Evolutionary conservation across 2,329 filamentous ascomycete genomes (phyloP).

Genomic region (Xylaria multiplex): DNA sequence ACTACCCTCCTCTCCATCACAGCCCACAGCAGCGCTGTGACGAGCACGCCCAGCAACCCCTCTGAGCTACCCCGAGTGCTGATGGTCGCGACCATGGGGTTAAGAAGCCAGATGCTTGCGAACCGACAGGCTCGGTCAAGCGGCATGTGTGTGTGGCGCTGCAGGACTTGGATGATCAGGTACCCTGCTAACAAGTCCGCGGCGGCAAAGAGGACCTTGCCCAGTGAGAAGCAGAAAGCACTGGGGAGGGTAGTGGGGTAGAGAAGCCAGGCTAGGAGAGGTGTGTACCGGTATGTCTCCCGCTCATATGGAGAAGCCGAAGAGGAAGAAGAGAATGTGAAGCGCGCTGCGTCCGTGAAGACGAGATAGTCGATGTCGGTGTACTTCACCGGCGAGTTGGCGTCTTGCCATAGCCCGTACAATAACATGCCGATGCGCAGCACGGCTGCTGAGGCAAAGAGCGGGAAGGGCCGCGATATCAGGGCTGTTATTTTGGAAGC

Average conservation of each 20-base stretch:
- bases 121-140: conserved; percentile 73
- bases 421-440: conserved; percentile 80
- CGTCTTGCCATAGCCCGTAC: conserved; percentile 93
- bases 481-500: conserved; percentile 43
- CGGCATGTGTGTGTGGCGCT: conserved; percentile 57
- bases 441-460: conserved; percentile 67
- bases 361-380: conserved; percentile 99
- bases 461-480: conserved; percentile 55
- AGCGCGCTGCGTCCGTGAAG: conserved; percentile 93
- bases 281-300: conserved; percentile 97
- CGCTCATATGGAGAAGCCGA: conserved; percentile 83
- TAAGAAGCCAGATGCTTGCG: conserved; percentile 90
- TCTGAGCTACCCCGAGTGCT: conserved; percentile 95
- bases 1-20: conserved; percentile 69
- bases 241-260: conserved; percentile 72
- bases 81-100: conserved; percentile 98
- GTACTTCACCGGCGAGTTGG: conserved; percentile 91
- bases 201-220: conserved; percentile 85
- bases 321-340: conserved; percentile 75
- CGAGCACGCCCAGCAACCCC: conserved; percentile 85
- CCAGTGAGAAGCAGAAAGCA: conserved; percentile 76
- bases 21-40: conserved; percentile 85
- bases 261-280: conserved; percentile 89
- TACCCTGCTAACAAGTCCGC: conserved; percentile 88
- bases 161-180: conserved; percentile 55